Base-by-base conservation (phyloP, 495 filamentous ascomycete genomes). In the Aspergillus nanangensis region DNA sequence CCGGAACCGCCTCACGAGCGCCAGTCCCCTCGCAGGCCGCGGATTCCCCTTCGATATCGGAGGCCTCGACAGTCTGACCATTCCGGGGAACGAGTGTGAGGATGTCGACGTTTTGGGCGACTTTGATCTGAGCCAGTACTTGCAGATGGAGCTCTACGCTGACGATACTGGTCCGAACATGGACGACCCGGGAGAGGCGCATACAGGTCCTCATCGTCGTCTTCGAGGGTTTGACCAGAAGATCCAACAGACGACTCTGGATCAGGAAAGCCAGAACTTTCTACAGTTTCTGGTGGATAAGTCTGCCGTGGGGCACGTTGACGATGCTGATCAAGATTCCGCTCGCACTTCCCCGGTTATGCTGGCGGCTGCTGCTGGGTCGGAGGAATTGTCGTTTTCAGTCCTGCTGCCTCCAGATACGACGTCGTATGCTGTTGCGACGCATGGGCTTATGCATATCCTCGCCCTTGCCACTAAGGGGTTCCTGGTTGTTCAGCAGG, bases 401-500 rank as follows among this genome's bases (percentile, higher is more conserved):
- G 62, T 77, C 19, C 56, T 91, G 11, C 69, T 88, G 15, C 75
- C 83, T 18, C 73, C 74, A 1, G 46, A 40, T 18, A 60, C 73
- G 19, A 80, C 81, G 29, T 75, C 68, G 21, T 69, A 68, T 11
- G 62, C 73, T 13, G 78, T 88, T 1, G 86, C 84, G 29, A 83
- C 82, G 8, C 85, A 90, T 53, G 88, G 75, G 1, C 74, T 94
- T 47, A 78, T 86, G 62, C 83, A 92, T 63, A 72, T 82, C 10
- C 75, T 94, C 13, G 70, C 77, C 14, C 78, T 92, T 7, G 83
- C 78, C 8, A 88, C 82, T 8, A 86, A 80, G 66, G 74, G 72
- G 1, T 55, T 80, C 40, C 29, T 71, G 7, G 19, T 22, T 1
- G 60, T 70, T 14, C 41, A 40, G 13, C 69, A 70, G 50, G 56